These are phyloP conservation scores for Acrocalymma vagum DNA, from an alignment of 2,329 filamentous ascomycete species.

Conservation along the genomic window DNA sequence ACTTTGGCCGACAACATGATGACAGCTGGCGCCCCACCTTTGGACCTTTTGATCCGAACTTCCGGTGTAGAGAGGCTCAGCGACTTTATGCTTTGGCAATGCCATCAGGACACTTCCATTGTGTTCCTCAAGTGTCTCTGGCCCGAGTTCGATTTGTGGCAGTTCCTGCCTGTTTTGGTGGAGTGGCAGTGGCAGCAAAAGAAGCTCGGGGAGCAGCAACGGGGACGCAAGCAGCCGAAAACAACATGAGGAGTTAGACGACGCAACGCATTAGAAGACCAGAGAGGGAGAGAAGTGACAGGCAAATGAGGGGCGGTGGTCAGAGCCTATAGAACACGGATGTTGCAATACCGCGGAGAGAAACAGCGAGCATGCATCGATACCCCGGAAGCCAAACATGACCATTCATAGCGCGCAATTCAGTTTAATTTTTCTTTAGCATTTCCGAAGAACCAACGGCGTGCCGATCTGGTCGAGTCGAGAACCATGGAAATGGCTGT, in stretches of 20 bases:
- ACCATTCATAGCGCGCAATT: slow-evolving; percentile 28
- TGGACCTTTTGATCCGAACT: slow-evolving; percentile 91
- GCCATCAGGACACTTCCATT: slow-evolving; percentile 89
- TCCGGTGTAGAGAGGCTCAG: slow-evolving; percentile 92
- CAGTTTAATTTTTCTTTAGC: too few species aligned
- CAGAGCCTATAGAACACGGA: too few species aligned
- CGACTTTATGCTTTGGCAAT: slow-evolving; percentile 99
- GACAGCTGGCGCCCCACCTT: slow-evolving; percentile 82
- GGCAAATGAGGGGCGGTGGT: too few species aligned
- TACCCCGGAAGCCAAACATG: slow-evolving; percentile 32
- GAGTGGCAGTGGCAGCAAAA: slow-evolving; percentile 79
- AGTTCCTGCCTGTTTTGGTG: slow-evolving; percentile 89
- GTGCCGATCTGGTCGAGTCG: too few species aligned
- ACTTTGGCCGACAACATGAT: slow-evolving; percentile 88
- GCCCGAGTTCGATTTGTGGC: slow-evolving; percentile 95
- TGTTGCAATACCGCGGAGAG: too few species aligned
- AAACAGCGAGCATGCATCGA: slow-evolving; percentile 25
- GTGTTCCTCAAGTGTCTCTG: slow-evolving; percentile 92
- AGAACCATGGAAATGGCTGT: too few species aligned
- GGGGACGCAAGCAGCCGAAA: slow-evolving; percentile 37
- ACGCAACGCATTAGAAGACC: slow-evolving; percentile 3
- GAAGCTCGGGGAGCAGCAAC: slow-evolving; percentile 50
- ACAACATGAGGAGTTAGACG: slow-evolving; percentile 25
- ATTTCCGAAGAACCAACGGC: too few species aligned
- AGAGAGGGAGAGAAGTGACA: slow-evolving; percentile 2